Conservation (phyloP, 2,329 filamentous ascomycete species). For the Claviceps paspali region DNA sequence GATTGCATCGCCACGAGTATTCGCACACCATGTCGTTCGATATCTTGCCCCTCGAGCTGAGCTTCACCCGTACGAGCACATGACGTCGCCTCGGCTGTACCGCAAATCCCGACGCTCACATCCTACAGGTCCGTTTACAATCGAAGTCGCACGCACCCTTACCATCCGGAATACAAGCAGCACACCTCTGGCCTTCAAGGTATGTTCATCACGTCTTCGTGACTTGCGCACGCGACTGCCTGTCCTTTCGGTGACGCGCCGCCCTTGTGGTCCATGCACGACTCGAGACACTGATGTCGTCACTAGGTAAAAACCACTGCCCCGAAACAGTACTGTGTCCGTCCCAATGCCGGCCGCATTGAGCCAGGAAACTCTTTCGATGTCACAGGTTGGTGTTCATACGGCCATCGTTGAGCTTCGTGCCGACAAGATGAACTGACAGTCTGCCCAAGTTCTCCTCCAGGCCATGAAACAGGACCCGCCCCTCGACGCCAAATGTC, state of each 20-base stretch:
- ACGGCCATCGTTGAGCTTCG: too few relatives aligned
- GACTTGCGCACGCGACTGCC: not conserved
- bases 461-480: slow-evolving; percentile 98
- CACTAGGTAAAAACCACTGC: slow-evolving; percentile 92
- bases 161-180: slow-evolving; percentile 50
- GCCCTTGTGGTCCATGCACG: not conserved
- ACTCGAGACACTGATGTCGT: not conserved
- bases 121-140: slow-evolving; percentile 46
- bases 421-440: slow-evolving; percentile 9
- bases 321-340: slow-evolving; percentile 98
- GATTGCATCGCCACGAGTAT: too few relatives aligned
- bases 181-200: slow-evolving; percentile 54
- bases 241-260: not conserved
- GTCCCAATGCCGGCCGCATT: slow-evolving; percentile 92
- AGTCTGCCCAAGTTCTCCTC: slow-evolving; percentile 53
- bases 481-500: slow-evolving; percentile 70
- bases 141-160: slow-evolving; percentile 49
- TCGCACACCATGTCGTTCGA: slow-evolving; percentile 71
- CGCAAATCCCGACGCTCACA: slow-evolving; percentile 6
- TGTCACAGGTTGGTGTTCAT: slow-evolving; percentile 65
- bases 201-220: slow-evolving; percentile 21
- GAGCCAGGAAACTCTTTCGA: slow-evolving; percentile 82
- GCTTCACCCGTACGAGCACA: slow-evolving; percentile 66
- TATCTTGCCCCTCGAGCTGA: slow-evolving; percentile 79
- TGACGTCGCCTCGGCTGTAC: not conserved